These are phyloP conservation scores for Calonectria pseudoturangicola DNA, from an alignment of 2,329 filamentous ascomycete species.

Conservation along the genomic window DNA sequence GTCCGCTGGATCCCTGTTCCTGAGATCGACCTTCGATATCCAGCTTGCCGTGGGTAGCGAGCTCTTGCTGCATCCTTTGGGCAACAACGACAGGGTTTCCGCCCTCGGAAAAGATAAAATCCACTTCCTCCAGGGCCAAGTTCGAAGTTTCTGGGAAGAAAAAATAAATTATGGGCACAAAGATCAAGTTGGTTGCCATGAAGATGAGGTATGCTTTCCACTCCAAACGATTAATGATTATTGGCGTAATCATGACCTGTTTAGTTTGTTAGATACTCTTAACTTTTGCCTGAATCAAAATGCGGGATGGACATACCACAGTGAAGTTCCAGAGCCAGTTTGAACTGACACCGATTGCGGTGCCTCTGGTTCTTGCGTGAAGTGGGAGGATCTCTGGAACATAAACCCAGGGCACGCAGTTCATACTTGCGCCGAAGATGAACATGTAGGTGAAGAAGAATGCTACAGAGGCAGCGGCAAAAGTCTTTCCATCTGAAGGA, in stretches of 20 bases:
- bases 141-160: slow-evolving; percentile 73
- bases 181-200: slow-evolving; percentile 67
- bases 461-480: slow-evolving; percentile 38
- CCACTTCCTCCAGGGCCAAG: slow-evolving; percentile 70
- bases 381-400: slow-evolving; percentile 49
- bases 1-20: neutral
- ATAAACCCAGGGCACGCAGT: slow-evolving; percentile 53
- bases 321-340: slow-evolving; percentile 63
- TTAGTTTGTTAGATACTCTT: neutral
- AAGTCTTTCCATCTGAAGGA: slow-evolving; percentile 33
- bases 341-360: slow-evolving; percentile 49
- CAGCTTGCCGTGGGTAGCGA: slow-evolving; percentile 35
- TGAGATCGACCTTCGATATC: slow-evolving; percentile 28
- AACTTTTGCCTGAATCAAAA: neutral
- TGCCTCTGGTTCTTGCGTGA: slow-evolving; percentile 45
- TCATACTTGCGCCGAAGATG: slow-evolving; percentile 47
- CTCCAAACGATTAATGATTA: slow-evolving; percentile 65
- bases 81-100: slow-evolving; percentile 42
- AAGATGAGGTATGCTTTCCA: slow-evolving; percentile 74
- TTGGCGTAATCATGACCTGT: slow-evolving; percentile 71
- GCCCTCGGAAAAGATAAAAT: slow-evolving; percentile 55
- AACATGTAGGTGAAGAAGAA: slow-evolving; percentile 51
- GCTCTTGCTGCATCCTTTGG: slow-evolving; percentile 37
- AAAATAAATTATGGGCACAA: slow-evolving; percentile 65
- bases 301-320: slow-evolving; percentile 22